Evolutionary conservation across 192 early-diverging fungal genomes (phyloP), one percentile per base, ranked within the genome.

Genomic region (Jimgerdemannia flammicorona): DNA sequence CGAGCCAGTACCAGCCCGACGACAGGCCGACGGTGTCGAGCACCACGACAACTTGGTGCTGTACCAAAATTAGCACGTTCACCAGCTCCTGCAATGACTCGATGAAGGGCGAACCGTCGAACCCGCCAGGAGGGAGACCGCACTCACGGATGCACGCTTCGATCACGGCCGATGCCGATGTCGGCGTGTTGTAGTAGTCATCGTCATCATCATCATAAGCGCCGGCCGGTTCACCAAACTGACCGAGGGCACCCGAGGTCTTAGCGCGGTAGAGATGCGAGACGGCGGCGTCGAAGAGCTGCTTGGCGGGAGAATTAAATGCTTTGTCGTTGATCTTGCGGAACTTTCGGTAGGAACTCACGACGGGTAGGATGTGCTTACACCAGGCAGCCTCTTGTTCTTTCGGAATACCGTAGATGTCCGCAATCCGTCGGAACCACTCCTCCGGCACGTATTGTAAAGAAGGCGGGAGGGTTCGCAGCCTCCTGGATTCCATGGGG

Each of bases 1-100:
- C 44, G 64, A 81, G 78, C 77, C 77, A 81, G 39, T 78, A 81
- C 80, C 80, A 81, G 1, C 80, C 80, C 3, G 71, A 69, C 1
- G 40, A 39, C 0, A 64, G 7, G 4, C 74, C 76, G 39, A 40
- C 43, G 0, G 71, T 66, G 0, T 72, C 67, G 66, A 81, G 64
- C 0, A 64, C 74, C 0, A 69, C 40, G 1, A 41, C 10, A 11
- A 71, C 77, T 39, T 75, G 39, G 1, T n/a, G 43, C 3, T 74
- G 43, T 6, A 76, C 14, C 8, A 69, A 10, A 10, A 69, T 7
- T 40, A 10, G 67, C 6, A 69, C 17, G 17, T 69, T 42, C 8
- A 69, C 67, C 6, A 69, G 6, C 10, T 42, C 67, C 67, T 69
- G 67, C 3, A 81, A 49, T 0, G 80, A 75, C 1, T 81, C 77